Conservation (phyloP, 148 eudicot species). For the Rhododendron molle region DNA sequence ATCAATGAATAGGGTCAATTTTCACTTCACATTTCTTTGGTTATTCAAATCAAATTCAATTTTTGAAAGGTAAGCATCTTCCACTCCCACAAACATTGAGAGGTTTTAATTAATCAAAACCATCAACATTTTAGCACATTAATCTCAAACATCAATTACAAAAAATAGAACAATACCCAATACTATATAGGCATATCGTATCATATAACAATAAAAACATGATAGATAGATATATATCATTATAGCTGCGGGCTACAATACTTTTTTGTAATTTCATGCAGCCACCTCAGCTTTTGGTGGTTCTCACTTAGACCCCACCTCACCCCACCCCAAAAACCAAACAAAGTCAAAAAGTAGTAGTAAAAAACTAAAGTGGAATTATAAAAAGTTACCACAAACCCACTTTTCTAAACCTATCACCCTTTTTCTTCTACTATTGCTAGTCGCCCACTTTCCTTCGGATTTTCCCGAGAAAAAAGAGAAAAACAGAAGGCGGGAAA, state of each 20-base stretch:
- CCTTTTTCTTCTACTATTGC: background rate
- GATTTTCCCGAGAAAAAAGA: conserved; percentile 22
- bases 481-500: conserved; percentile 11
- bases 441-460: background rate
- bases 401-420: background rate
- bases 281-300: conserved; percentile 30
- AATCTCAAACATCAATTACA: background rate
- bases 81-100: background rate
- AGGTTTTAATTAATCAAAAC: background rate
- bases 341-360: conserved; percentile 6
- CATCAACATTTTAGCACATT: background rate
- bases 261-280: conserved; percentile 13
- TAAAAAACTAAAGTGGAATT: background rate
- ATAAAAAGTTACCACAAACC: background rate
- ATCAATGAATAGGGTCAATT: background rate
- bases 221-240: background rate
- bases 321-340: background rate
- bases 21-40: background rate
- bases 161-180: background rate
- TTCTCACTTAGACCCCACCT: background rate
- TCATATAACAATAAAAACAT: background rate
- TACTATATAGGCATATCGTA: background rate
- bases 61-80: background rate
- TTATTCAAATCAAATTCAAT: background rate
- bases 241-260: conserved; percentile 36